Evolutionary conservation across 2,329 filamentous ascomycete species (phyloP).

Genomic region (Penicillium sp.): DNA sequence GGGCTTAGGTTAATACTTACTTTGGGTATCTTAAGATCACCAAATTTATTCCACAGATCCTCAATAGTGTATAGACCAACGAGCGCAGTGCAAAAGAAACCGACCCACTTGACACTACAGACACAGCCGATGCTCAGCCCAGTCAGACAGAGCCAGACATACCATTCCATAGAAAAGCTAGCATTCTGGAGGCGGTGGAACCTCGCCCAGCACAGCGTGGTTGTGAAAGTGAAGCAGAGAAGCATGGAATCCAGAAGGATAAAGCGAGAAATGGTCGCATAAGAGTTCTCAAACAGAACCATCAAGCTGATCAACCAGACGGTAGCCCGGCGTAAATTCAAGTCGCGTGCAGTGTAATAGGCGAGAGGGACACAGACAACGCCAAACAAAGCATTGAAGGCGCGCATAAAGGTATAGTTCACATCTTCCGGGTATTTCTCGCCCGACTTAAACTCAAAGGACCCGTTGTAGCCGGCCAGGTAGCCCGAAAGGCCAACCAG

Average conservation of each 20-base stretch:
- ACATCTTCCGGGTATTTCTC: conserved; percentile 90
- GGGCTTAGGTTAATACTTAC: conserved; percentile 43
- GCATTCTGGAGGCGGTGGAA: conserved; percentile 85
- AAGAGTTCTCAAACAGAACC: conserved; percentile 98
- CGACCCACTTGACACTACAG: conserved; percentile 97
- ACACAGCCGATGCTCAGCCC: conserved; percentile 96
- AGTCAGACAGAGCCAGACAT: conserved; percentile 86
- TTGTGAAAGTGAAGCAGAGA: conserved; percentile 96
- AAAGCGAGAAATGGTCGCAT: conserved; percentile 97
- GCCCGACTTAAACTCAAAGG: conserved; percentile 98
- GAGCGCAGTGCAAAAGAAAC: conserved; percentile 88
- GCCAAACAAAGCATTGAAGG: conserved; percentile 94
- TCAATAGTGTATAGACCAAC: conserved; percentile 94
- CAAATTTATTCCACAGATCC: conserved; percentile 97
- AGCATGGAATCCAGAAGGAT: conserved; percentile 99
- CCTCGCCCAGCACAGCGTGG: conserved; percentile 92
- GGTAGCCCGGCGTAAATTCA: conserved; percentile 78
- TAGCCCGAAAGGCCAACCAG: conserved; percentile 94
- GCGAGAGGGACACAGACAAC: conserved; percentile 88
- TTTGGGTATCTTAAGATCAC: conserved; percentile 84
- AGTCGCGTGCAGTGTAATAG: conserved; percentile 88
- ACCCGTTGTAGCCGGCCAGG: conserved; percentile 95
- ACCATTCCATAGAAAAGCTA: conserved; percentile 90
- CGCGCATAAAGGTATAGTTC: conserved; percentile 97
- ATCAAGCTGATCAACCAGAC: conserved; percentile 95